phyloP scores from a whole-genome alignment of 2,329 filamentous ascomycete species.

The Ophiosphaerella korrae region DNA sequence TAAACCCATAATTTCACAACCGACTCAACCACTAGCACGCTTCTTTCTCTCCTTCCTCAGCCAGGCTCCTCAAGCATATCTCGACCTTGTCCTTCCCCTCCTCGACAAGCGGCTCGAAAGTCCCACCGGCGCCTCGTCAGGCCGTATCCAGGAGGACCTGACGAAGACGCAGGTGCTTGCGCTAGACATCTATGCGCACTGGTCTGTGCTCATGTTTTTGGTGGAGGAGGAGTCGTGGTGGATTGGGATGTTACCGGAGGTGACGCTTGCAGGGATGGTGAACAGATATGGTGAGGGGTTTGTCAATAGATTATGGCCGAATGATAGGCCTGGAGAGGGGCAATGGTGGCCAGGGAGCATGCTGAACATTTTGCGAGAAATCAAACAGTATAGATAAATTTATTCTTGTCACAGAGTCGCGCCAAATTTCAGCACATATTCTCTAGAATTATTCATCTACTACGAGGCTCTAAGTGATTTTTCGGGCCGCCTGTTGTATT shows the following conservation, averaged over 20 bases:
- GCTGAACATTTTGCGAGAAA: neutral
- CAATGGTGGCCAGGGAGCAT: constrained; percentile 5
- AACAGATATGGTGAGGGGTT: constrained; percentile 21
- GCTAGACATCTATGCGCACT: constrained; percentile 27
- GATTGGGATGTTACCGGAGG: constrained; percentile 22
- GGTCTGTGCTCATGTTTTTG: constrained; percentile 28
- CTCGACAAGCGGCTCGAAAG: constrained; percentile 15
- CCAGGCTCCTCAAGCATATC: constrained; percentile 8
- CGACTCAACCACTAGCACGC: constrained; percentile 4
- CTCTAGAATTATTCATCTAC: no score
- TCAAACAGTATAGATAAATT: neutral
- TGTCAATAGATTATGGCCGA: neutral
- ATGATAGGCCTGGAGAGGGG: neutral
- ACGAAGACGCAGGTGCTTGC: constrained; percentile 21
- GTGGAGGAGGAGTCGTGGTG: constrained; percentile 27
- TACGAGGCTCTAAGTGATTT: no score
- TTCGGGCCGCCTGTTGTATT: no score
- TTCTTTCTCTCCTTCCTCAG: constrained; percentile 15
- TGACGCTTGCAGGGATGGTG: constrained; percentile 21
- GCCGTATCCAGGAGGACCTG: neutral
- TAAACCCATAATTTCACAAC: neutral
- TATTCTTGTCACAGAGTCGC: no score
- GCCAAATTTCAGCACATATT: no score
- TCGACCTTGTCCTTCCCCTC: constrained; percentile 13
- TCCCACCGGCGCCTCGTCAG: neutral